A percentile compares a stretch with the other conserved stretches of the same genome.
Evolutionary conservation across 2,329 filamentous ascomycete species (phyloP).

Genomic region (Colletotrichum theobromicola): DNA sequence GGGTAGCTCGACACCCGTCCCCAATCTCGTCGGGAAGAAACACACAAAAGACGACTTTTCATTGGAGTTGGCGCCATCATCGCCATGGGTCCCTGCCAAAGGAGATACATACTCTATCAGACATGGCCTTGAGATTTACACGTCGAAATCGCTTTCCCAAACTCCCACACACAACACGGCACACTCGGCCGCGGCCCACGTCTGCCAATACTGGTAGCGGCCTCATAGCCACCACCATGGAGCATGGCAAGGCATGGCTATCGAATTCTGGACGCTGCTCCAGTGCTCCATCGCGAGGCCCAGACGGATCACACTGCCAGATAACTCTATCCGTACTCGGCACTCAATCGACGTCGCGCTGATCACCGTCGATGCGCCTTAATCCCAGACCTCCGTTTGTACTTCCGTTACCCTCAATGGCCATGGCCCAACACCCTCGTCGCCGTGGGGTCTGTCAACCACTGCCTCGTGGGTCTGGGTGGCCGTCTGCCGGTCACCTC

Average conservation of each 20-base stretch:
- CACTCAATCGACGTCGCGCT: not conserved
- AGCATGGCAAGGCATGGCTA: not conserved
- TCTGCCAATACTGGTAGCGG: not conserved
- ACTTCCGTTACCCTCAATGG: not conserved
- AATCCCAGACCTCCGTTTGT: conserved; percentile 3
- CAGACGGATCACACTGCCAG: not conserved
- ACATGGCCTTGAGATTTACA: not conserved
- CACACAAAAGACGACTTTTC: not conserved
- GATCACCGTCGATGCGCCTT: not conserved
- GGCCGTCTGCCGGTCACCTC: not conserved
- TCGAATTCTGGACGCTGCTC: not conserved
- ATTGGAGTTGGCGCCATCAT: not conserved
- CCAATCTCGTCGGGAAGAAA: not conserved
- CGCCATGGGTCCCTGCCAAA: not conserved
- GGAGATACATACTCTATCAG: not conserved
- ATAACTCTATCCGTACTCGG: not conserved
- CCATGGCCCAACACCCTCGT: not conserved
- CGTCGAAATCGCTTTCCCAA: not conserved
- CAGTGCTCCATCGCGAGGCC: not conserved
- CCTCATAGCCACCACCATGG: not conserved
- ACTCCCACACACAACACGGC: not conserved
- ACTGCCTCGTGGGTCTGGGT: conserved; percentile 2
- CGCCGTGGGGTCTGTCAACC: not conserved
- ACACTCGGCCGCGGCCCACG: not conserved
- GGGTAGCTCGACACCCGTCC: not conserved